Evolutionary conservation across 2,329 filamentous ascomycete species (phyloP), one percentile per base, ranked within the genome.

Genomic region (Stromatinia cepivora): DNA sequence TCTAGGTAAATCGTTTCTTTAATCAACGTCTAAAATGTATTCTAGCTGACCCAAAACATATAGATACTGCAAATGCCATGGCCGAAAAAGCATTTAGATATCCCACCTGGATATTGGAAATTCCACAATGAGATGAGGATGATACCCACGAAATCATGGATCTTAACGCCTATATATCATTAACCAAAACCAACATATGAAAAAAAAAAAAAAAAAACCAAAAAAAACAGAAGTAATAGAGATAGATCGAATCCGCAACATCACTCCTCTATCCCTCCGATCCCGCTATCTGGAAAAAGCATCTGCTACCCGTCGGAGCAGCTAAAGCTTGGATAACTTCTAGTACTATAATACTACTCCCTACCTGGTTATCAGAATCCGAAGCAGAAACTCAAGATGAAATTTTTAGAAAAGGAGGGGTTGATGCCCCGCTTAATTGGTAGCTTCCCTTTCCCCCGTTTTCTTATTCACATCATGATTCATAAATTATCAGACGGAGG

Each of bases 51-150:
- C 17, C 46, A 61, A n/a, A 48, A 34, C 34, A 34, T 70, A 62
- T 10, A 62, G 65, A 66, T 70, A 25, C 58, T 31, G 25, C n/a
- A 48, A 72, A 72, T 59, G 42, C 34, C 39, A 34, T 58, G 39
- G 25, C 31, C n/a, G 39, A 66, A 56, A 20, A 57, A 48, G 53
- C 62, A 3, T 58, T 70, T 69, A 70, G 71, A 48, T 73, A 63
- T 70, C 54, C 65, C 39, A 65, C 67, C 42, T 69, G 71, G 70
- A 39, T 71, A 73, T 70, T 71, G 63, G 56, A 42, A 69, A 62
- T 73, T 73, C 61, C 70, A 70, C 61, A 63, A 72, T 36, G 69
- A 71, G 65, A 34, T 8, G 34, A 34, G 4, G 69, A 72, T 48
- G 69, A 71, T 70, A 69, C 70, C 48, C 34, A 63, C 20, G 63